These are phyloP conservation scores for Camillea tinctor DNA, from an alignment of 2,329 filamentous ascomycete species.

Conservation along the genomic window DNA sequence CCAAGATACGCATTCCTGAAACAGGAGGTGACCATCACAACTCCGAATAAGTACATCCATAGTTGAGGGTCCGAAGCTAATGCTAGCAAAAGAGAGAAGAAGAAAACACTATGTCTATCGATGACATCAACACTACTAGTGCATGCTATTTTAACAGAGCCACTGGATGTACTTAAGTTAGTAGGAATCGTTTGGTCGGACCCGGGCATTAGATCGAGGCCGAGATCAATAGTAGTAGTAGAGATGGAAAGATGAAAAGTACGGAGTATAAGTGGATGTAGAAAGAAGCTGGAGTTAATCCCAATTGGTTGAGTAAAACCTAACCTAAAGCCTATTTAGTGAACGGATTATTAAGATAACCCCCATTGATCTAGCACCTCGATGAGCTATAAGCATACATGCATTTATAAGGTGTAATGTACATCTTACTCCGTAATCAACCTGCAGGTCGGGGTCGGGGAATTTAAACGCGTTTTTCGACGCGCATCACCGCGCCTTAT, in stretches of 20 bases:
- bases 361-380: background rate
- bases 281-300: too few species aligned
- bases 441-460: too few species aligned
- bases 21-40: background rate
- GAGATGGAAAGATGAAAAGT: too few species aligned
- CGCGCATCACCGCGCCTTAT: background rate
- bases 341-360: background rate
- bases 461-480: constrained; percentile 2
- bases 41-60: background rate
- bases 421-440: too few species aligned
- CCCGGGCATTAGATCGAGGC: too few species aligned
- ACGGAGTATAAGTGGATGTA: too few species aligned
- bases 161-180: too few species aligned
- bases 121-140: constrained; percentile 15
- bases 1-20: background rate
- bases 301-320: too few species aligned
- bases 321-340: background rate
- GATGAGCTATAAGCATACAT: background rate
- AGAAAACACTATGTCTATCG: too few species aligned
- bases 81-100: background rate
- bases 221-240: too few species aligned
- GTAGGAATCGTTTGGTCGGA: too few species aligned
- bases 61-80: background rate
- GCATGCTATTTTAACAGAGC: too few species aligned
- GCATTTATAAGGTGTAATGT: background rate